A percentile compares a stretch with the other conserved stretches of the same genome.
phyloP scores from a whole-genome alignment of 768 basidiomycete species.

The Suillus fuscotomentosus region DNA sequence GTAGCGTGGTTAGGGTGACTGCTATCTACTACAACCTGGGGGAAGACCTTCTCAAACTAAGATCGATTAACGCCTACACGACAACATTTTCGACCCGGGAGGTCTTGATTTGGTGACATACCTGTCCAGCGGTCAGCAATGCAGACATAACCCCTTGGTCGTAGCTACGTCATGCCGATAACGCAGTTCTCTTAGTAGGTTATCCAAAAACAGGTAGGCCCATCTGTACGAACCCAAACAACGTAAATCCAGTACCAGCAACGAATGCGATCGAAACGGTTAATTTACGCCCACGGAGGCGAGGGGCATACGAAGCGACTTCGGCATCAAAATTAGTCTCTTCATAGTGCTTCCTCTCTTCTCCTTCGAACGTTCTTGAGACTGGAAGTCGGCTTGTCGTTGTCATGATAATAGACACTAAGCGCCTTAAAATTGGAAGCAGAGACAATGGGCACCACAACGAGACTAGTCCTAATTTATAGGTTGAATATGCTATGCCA shows the following conservation, averaged over 20 bases:
- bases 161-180: slow-evolving; percentile 37
- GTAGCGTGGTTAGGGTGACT: slow-evolving; percentile 46
- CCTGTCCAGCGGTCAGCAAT: slow-evolving; percentile 54
- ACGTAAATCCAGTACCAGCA: slow-evolving; percentile 57
- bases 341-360: slow-evolving; percentile 11
- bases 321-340: slow-evolving; percentile 32
- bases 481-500: neutral
- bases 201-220: too few relatives aligned
- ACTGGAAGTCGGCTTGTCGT: neutral
- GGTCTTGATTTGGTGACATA: slow-evolving; percentile 12
- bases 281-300: slow-evolving; percentile 42
- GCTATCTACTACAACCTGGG: slow-evolving; percentile 45
- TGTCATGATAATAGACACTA: neutral
- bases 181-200: neutral
- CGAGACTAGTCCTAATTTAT: neutral
- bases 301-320: slow-evolving; percentile 31
- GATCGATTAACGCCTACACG: neutral
- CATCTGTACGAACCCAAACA: slow-evolving; percentile 48
- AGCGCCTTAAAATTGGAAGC: neutral
- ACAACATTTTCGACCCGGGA: neutral
- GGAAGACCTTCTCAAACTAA: slow-evolving; percentile 58
- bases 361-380: neutral
- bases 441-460: neutral
- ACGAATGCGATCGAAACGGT: slow-evolving; percentile 54
- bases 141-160: slow-evolving; percentile 76